phyloP scores from a whole-genome alignment of 139 green algal species.

The Auxenochlorella pyrenoidosa region DNA sequence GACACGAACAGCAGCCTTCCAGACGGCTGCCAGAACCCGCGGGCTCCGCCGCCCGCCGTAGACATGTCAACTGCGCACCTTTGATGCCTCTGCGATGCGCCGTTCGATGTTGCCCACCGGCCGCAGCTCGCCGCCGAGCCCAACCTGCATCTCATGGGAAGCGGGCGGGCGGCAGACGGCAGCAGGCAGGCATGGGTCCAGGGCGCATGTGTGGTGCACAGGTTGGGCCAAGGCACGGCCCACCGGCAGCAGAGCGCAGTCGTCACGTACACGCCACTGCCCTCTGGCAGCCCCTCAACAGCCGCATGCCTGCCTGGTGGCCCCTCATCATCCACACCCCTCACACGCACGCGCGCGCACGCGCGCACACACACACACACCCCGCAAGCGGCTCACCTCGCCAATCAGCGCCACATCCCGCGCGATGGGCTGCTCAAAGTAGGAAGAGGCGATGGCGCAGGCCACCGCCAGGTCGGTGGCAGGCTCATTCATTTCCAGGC shows the following conservation, averaged over 20 bases:
- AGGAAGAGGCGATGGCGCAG: conserved; percentile 67
- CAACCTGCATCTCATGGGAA: neutral
- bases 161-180: neutral
- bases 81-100: conserved; percentile 29
- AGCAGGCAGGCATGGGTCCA: too few relatives aligned
- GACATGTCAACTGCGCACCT: neutral
- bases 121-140: conserved; percentile 36
- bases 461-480: conserved; percentile 80
- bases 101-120: conserved; percentile 37
- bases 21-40: too few relatives aligned
- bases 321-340: too few relatives aligned
- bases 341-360: too few relatives aligned
- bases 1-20: too few relatives aligned
- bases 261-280: too few relatives aligned
- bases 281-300: too few relatives aligned
- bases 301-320: too few relatives aligned
- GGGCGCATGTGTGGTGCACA: too few relatives aligned
- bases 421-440: conserved; percentile 56
- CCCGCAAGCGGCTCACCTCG: conserved; percentile 68
- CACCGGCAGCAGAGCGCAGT: too few relatives aligned
- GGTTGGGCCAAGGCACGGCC: too few relatives aligned
- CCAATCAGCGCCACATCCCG: conserved; percentile 66
- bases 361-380: too few relatives aligned
- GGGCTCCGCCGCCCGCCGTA: neutral
- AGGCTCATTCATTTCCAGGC: conserved; percentile 64